These are phyloP conservation scores for Flaveria ramosissima DNA, from an alignment of 129 eudicot genomes.

Conservation along the genomic window DNA sequence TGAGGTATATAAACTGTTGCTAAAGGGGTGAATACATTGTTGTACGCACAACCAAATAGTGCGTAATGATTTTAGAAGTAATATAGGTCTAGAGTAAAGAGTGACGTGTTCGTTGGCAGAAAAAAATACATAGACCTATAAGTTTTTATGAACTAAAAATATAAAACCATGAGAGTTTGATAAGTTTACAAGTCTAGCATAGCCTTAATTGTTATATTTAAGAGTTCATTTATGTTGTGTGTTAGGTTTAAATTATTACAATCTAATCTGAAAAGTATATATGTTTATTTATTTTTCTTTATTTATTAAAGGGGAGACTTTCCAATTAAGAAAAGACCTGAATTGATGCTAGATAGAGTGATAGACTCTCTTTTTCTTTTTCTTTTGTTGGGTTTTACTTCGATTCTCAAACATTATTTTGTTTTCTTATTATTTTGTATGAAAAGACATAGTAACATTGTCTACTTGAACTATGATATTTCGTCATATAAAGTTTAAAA, in stretches of 20 bases:
- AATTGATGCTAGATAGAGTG: slow-evolving; percentile 8
- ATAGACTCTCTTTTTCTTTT: neutral
- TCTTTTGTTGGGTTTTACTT: slow-evolving; percentile 15
- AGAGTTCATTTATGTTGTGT: neutral
- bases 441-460: too few species aligned
- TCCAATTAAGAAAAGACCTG: neutral
- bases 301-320: slow-evolving; percentile 7
- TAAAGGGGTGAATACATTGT: too few species aligned
- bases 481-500: neutral
- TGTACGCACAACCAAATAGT: too few species aligned
- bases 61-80: too few species aligned
- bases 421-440: neutral
- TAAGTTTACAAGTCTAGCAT: neutral
- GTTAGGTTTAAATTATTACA: neutral
- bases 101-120: too few species aligned
- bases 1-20: too few species aligned
- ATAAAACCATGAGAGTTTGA: neutral
- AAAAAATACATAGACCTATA: too few species aligned
- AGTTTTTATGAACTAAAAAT: too few species aligned
- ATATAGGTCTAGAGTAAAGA: too few species aligned
- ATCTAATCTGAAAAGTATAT: neutral
- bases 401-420: neutral
- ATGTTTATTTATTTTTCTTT: neutral
- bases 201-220: neutral
- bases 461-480: too few species aligned